Percentiles rank a stretch among this genome's conserved stretches.
These are phyloP conservation scores for Apiotrichum brassicae DNA, from an alignment of 1,284 basidiomycete species.

Conservation along the genomic window DNA sequence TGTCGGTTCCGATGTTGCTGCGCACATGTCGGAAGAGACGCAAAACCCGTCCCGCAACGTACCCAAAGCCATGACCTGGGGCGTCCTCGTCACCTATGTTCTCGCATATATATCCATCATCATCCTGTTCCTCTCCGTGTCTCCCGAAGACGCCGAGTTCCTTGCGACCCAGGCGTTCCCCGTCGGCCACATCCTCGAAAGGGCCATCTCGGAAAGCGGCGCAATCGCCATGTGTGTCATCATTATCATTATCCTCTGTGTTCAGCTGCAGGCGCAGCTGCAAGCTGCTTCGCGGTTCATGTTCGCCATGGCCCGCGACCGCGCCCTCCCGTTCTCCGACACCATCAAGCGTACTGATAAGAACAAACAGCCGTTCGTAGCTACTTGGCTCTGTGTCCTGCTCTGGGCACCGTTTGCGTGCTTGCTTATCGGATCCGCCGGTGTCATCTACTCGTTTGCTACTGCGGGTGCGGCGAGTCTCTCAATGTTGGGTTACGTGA, in stretches of 20 bases:
- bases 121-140: conserved; percentile 37
- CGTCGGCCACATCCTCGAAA: conserved; percentile 39
- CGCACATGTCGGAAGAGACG: conserved; percentile 44
- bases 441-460: conserved; percentile 33
- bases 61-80: conserved; percentile 41
- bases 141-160: conserved; percentile 25
- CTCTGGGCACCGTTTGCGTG: conserved; percentile 31
- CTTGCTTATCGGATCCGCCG: conserved; percentile 21
- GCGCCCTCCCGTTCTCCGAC: conserved; percentile 43
- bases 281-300: conserved; percentile 45
- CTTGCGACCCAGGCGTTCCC: conserved; percentile 33
- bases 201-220: conserved; percentile 28
- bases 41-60: conserved; percentile 44
- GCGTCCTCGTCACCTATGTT: conserved; percentile 34
- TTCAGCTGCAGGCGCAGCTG: conserved; percentile 43
- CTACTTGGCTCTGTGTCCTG: conserved; percentile 35
- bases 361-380: conserved; percentile 35
- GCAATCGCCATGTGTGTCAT: conserved; percentile 35
- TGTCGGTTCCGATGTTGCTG: conserved; percentile 25
- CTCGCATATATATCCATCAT: conserved; percentile 43
- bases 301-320: conserved; percentile 44
- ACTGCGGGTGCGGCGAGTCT: conserved; percentile 34
- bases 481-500: conserved; percentile 41
- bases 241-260: conserved; percentile 29
- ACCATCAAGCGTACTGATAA: conserved; percentile 34